phyloP scores from a whole-genome alignment of 352 stramenopile genomes.

The Globisporangium barbulae region DNA sequence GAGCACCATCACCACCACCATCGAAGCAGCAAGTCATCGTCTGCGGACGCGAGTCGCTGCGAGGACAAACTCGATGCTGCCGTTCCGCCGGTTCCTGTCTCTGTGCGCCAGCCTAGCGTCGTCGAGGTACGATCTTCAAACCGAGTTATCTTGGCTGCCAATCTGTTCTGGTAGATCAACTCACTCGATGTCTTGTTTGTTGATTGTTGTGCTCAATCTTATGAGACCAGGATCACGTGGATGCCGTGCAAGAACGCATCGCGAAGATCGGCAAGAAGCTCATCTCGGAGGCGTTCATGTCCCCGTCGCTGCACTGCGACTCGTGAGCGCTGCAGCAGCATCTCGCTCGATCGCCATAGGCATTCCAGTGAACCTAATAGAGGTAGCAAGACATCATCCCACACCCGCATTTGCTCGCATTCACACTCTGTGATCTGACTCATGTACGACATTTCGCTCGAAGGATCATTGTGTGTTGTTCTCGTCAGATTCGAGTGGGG shows the following conservation, averaged over 20 bases:
- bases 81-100: background rate
- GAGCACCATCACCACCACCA: slow-evolving; percentile 21
- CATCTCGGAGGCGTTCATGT: slow-evolving; percentile 55
- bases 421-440: background rate
- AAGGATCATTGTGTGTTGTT: background rate
- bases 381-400: background rate
- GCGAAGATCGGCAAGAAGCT: slow-evolving; percentile 72
- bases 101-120: slow-evolving; percentile 1
- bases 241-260: slow-evolving; percentile 48
- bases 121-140: slow-evolving; percentile 5
- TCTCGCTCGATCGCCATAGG: background rate
- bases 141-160: background rate
- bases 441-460: background rate
- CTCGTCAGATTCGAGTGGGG: background rate
- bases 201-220: background rate
- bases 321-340: background rate
- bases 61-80: background rate
- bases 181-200: background rate
- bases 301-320: slow-evolving; percentile 9
- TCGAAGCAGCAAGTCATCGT: background rate
- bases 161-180: background rate
- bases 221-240: slow-evolving; percentile 8
- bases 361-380: background rate
- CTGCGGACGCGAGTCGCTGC: background rate
- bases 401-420: background rate